These are phyloP conservation scores for Puccinia novopanici DNA, from an alignment of 1,284 basidiomycete species.

Conservation along the genomic window DNA sequence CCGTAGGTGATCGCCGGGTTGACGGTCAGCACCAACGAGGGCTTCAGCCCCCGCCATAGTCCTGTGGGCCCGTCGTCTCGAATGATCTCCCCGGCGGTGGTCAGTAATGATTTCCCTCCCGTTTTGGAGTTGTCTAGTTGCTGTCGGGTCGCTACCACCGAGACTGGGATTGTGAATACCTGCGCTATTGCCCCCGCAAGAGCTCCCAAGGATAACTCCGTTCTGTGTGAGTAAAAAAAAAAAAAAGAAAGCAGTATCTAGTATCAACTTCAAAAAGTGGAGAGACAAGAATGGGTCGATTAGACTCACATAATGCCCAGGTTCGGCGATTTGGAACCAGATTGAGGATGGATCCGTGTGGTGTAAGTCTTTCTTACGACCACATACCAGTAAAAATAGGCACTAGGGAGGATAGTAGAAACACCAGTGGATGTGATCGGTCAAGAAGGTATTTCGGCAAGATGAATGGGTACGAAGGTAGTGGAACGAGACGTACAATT, in stretches of 20 bases:
- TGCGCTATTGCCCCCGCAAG: no score
- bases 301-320: constrained; percentile 18
- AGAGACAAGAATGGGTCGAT: neutral
- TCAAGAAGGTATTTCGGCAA: neutral
- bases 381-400: constrained; percentile 99
- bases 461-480: constrained; percentile 9
- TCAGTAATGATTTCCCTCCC: constrained; percentile 65
- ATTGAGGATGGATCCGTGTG: constrained; percentile 52
- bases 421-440: neutral
- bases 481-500: constrained; percentile 65
- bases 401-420: constrained; percentile 65
- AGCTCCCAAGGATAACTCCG: constrained; percentile 85
- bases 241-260: no score
- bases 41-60: constrained; percentile 90
- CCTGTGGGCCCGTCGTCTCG: constrained; percentile 87
- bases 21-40: constrained; percentile 82
- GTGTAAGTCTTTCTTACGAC: constrained; percentile 77
- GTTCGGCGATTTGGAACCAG: constrained; percentile 2
- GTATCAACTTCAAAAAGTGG: constrained; percentile 59
- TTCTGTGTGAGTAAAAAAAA: constrained; percentile 56
- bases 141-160: constrained; percentile 95
- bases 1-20: constrained; percentile 99
- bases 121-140: constrained; percentile 74
- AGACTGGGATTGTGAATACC: constrained; percentile 98
- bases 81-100: constrained; percentile 81